Evolutionary conservation across 768 basidiomycete species (phyloP).

Genomic region (Lactarius evosmus): DNA sequence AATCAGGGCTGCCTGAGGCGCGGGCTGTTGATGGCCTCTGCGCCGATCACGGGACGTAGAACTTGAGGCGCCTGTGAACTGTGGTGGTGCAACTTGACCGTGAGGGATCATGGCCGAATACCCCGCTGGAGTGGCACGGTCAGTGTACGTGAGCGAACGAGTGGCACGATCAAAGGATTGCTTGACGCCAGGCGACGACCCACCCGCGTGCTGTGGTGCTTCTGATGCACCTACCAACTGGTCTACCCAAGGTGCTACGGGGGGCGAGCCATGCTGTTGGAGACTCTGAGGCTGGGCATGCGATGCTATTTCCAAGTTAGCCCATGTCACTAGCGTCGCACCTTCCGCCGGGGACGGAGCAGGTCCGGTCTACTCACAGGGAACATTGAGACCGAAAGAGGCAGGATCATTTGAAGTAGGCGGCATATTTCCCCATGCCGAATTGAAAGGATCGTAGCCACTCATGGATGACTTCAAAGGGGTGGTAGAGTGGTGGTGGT

Average conservation of each 20-base stretch:
- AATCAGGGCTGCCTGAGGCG: neutral
- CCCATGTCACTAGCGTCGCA: neutral
- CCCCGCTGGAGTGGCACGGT: neutral
- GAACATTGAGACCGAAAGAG: neutral
- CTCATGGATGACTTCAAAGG: neutral
- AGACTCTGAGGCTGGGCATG: neutral
- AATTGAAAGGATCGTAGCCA: neutral
- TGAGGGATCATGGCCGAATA: neutral
- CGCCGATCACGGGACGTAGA: neutral
- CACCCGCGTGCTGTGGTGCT: neutral
- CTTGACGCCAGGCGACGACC: neutral
- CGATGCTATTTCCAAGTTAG: conserved; percentile 3
- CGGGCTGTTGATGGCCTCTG: neutral
- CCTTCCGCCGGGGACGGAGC: neutral
- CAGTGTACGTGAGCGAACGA: neutral
- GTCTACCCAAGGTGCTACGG: neutral
- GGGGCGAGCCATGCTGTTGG: conserved; percentile 12
- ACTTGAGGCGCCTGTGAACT: neutral
- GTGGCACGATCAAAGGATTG: no score
- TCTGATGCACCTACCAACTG: neutral
- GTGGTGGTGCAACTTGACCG: neutral
- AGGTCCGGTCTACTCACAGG: neutral
- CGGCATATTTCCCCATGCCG: neutral
- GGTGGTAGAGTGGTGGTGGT: neutral
- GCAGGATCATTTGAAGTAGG: neutral